A percentile compares a stretch with the other conserved stretches of the same genome.
Evolutionary conservation across 805 yeast genomes (phyloP).

Genomic region (Metschnikowia aberdeeniae): DNA sequence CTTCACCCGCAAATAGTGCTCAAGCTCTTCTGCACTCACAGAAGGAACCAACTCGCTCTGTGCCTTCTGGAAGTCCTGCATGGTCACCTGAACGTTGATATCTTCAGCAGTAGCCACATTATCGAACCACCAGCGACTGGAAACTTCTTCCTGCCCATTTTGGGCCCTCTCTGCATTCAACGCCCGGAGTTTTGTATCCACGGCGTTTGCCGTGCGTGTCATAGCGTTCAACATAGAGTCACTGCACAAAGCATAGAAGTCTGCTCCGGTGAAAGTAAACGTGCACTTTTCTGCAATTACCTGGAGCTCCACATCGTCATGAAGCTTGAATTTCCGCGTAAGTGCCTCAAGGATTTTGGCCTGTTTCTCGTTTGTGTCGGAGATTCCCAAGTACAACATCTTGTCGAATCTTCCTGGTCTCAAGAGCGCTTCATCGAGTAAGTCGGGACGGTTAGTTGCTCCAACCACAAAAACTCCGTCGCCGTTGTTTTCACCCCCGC

Average conservation of each 20-base stretch:
- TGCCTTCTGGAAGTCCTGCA: constrained; percentile 77
- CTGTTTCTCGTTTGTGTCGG: constrained; percentile 89
- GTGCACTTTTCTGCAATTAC: constrained; percentile 69
- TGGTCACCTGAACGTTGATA: constrained; percentile 59
- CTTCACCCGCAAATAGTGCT: constrained; percentile 76
- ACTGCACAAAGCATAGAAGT: constrained; percentile 91
- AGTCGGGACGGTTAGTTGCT: constrained; percentile 96
- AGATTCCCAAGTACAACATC: constrained; percentile 87
- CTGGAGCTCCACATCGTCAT: constrained; percentile 53
- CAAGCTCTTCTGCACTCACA: constrained; percentile 82
- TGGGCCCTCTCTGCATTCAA: constrained; percentile 40
- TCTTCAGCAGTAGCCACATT: constrained; percentile 67
- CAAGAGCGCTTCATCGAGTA: constrained; percentile 87
- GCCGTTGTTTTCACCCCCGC: constrained; percentile 48
- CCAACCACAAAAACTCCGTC: constrained; percentile 97
- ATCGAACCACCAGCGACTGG: constrained; percentile 89
- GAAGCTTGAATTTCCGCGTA: constrained; percentile 73
- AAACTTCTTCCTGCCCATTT: constrained; percentile 42
- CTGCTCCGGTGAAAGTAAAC: constrained; percentile 95
- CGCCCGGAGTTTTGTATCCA: constrained; percentile 57
- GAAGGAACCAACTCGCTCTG: constrained; percentile 70
- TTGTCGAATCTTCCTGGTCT: constrained; percentile 96
- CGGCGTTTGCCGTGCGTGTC: constrained; percentile 79
- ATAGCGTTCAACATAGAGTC: constrained; percentile 96
- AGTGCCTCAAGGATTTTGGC: constrained; percentile 80